A percentile compares a stretch with the other conserved stretches of the same genome.
Conservation (phyloP, 2,329 filamentous ascomycete genomes). For the Sporothrix phasma region DNA sequence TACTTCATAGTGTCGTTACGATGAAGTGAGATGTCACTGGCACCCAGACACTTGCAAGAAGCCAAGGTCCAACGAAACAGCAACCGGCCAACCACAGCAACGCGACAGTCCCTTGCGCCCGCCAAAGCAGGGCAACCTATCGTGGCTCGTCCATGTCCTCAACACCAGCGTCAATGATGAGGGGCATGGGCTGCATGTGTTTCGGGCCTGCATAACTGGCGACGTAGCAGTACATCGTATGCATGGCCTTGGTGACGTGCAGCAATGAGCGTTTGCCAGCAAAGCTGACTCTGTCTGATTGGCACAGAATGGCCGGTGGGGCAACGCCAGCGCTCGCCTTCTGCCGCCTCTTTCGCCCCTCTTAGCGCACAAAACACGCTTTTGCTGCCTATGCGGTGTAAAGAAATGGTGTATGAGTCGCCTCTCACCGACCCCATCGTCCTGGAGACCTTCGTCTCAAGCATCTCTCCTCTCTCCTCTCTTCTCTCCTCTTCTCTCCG, state of each 20-base stretch:
- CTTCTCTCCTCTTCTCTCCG: background rate
- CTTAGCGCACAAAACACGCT: background rate
- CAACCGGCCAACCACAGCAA: background rate
- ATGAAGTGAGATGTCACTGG: background rate
- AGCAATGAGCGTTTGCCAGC: slow-evolving; percentile 10
- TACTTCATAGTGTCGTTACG: too few relatives aligned
- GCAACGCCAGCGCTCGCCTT: slow-evolving; percentile 6
- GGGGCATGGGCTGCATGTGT: too few relatives aligned
- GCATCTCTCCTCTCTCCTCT: background rate
- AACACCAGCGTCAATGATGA: background rate
- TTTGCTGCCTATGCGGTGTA: background rate
- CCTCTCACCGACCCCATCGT: background rate
- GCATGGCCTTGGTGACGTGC: slow-evolving; percentile 6
- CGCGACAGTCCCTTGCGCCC: background rate
- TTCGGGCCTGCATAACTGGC: too few relatives aligned
- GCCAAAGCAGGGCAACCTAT: background rate
- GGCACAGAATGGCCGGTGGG: slow-evolving; percentile 11
- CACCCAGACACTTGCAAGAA: background rate
- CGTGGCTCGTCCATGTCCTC: background rate
- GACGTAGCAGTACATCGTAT: too few relatives aligned
- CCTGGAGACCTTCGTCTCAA: background rate
- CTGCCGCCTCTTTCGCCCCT: slow-evolving; percentile 13
- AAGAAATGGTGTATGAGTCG: background rate
- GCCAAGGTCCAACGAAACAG: too few relatives aligned
- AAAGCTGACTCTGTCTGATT: slow-evolving; percentile 10